A percentile compares a stretch with the other conserved stretches of the same genome.
phyloP scores from a whole-genome alignment of 2,329 filamentous ascomycete species.

The Arthrobotrys megalospora region DNA sequence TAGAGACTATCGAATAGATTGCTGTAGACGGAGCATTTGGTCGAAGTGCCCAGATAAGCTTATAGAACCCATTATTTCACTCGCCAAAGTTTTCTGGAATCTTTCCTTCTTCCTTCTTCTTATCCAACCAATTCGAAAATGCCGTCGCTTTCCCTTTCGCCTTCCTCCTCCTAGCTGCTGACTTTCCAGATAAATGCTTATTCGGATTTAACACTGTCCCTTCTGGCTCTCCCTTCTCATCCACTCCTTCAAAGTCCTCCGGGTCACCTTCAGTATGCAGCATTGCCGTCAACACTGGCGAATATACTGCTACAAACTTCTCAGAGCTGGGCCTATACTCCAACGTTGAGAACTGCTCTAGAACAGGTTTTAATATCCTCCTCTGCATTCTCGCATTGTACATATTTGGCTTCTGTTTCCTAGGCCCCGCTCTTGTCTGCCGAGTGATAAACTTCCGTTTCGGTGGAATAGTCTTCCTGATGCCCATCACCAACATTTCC shows the following conservation, averaged over 20 bases:
- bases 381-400: constrained; percentile 62
- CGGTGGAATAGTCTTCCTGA: constrained; percentile 54
- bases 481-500: constrained; percentile 61
- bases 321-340: constrained; percentile 24
- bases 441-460: constrained; percentile 58
- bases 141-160: constrained; percentile 23
- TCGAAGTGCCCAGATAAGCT: background rate
- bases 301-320: constrained; percentile 47
- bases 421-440: constrained; percentile 41
- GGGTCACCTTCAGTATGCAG: constrained; percentile 33
- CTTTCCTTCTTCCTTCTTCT: constrained; percentile 44
- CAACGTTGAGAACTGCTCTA: constrained; percentile 59
- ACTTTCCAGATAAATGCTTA: constrained; percentile 11
- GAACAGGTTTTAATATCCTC: constrained; percentile 61
- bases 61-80: background rate
- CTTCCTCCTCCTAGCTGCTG: constrained; percentile 24
- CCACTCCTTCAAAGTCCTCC: constrained; percentile 51
- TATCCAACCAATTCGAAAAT: constrained; percentile 44
- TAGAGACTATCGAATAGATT: constrained; percentile 49
- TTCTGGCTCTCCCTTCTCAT: constrained; percentile 44
- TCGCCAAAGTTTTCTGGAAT: constrained; percentile 20
- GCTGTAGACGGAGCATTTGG: background rate
- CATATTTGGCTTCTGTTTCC: constrained; percentile 50
- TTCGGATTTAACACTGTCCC: constrained; percentile 41
- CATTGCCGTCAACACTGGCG: constrained; percentile 31